phyloP scores from a whole-genome alignment of 495 filamentous ascomycete species.

The Penicillium odoratum region DNA sequence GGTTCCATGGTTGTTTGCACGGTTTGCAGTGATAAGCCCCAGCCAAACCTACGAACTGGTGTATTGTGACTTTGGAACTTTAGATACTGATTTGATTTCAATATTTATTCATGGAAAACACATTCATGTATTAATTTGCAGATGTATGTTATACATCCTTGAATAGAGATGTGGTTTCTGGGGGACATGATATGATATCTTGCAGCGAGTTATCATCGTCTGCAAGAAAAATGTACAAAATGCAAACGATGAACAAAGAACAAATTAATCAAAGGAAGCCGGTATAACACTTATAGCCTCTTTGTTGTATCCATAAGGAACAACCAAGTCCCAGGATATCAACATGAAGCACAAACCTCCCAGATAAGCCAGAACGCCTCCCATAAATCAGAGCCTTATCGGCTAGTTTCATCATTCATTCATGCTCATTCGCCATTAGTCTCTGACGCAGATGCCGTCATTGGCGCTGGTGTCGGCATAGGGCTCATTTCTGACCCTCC shows the following conservation, averaged over 20 bases:
- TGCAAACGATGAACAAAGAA: not conserved
- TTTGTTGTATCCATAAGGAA: not conserved
- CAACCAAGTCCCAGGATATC: not conserved
- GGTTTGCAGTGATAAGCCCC: constrained; percentile 41
- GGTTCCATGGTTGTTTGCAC: constrained; percentile 25
- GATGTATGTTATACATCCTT: constrained; percentile 6
- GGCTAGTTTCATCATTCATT: constrained; percentile 2
- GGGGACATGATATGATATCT: not conserved
- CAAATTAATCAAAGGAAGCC: not conserved
- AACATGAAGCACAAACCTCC: not conserved
- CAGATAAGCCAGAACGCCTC: not conserved
- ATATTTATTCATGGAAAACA: not conserved
- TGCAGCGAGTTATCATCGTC: not conserved
- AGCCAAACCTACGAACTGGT: not conserved
- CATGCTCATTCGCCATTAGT: constrained; percentile 19
- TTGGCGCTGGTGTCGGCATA: constrained; percentile 42
- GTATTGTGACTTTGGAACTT: too few species aligned
- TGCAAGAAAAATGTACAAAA: constrained; percentile 2
- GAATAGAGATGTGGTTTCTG: not conserved
- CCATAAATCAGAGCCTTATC: not conserved
- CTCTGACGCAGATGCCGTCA: constrained; percentile 27
- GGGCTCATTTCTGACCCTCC: constrained; percentile 67
- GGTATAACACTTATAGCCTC: not conserved
- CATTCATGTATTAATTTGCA: constrained; percentile 2
- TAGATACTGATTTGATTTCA: not conserved